Base-by-base conservation (phyloP, 225 moss, liverwort and hornwort genomes). In the Climacium dendroides region DNA sequence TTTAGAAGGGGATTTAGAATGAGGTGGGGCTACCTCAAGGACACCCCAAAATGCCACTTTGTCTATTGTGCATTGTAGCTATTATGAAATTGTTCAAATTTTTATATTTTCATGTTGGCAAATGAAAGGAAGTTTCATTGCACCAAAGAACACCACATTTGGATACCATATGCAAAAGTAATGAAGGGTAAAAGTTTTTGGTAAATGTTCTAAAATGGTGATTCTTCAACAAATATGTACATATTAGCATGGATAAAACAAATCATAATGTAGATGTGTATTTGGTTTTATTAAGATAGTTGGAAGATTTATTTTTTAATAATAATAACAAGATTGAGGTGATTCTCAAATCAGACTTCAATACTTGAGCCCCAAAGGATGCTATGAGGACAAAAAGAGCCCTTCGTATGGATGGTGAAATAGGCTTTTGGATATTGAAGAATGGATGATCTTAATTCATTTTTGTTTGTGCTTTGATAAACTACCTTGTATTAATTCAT, bases 91-190 rank as follows among this genome's bases (percentile, higher is more conserved):
- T 71, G 43, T 15, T 71, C 7, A 43, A 43, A 43, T 43, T 39
- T 67, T 20, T 41, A 70, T 26, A 26, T 8, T 15, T 26, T 26
- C 5, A 8, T 70, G 15, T 70, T 70, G 41, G 8, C 8, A 41
- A 70, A 39, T 39, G 24, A 13, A 39, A 24, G 15, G 8, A 15
- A 41, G 25, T 41, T 25, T 2, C 13, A 69, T 24, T 0, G 2
- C 5, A 24, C 7, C 1, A 25, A 70, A 7, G 7, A 24, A 39
- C 0, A 1, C 0, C 0, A 41, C 5, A 70, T 9, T 26, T 43
- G 7, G 15, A 43, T 15, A 70, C 5, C 2, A 41, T 15, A 14
- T 70, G 9, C 26, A 41, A 43, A 43, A 70, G 3, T 14, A 25
- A 25, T 41, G 4, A 41, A 70, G 25, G 15, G 1, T 41, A 7